phyloP scores from a whole-genome alignment of 495 filamentous ascomycete species.

The Trichoderma reesei region DNA sequence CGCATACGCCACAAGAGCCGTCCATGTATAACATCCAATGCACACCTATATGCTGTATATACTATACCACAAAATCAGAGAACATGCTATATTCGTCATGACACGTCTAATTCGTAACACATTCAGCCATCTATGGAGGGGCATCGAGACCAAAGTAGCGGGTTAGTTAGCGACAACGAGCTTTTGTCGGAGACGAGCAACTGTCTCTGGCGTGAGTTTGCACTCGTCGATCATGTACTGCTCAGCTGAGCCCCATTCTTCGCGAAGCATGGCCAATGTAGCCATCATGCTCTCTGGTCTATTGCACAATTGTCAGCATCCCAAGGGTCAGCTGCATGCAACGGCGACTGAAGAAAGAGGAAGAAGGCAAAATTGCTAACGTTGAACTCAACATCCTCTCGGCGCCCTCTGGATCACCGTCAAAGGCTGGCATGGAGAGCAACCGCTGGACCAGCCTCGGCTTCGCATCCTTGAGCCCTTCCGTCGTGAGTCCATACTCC shows the following conservation, averaged over 20 bases:
- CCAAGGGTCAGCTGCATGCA: background rate
- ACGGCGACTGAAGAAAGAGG: background rate
- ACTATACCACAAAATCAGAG: background rate
- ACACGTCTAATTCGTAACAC: background rate
- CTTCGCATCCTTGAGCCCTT: constrained; percentile 38
- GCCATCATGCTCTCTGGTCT: constrained; percentile 47
- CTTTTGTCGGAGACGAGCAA: constrained; percentile 39
- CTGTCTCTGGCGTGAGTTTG: constrained; percentile 39
- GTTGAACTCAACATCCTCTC: constrained; percentile 41
- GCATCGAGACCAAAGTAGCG: background rate
- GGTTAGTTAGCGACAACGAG: constrained; percentile 29
- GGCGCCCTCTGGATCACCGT: constrained; percentile 33
- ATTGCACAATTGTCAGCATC: constrained; percentile 14
- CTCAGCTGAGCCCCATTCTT: constrained; percentile 47
- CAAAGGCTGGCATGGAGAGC: constrained; percentile 31
- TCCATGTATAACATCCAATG: constrained; percentile 7
- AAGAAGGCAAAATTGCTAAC: constrained; percentile 23
- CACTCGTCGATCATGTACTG: constrained; percentile 43
- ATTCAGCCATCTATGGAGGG: background rate
- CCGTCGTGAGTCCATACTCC: constrained; percentile 52
- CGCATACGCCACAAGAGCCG: background rate
- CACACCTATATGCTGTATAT: constrained; percentile 7
- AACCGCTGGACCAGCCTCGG: constrained; percentile 35
- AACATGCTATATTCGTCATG: background rate
- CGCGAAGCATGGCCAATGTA: constrained; percentile 39